Evolutionary conservation across 306 rosid species (phyloP), one percentile per base, ranked within the genome.

Genomic region (Rosa multiflora): DNA sequence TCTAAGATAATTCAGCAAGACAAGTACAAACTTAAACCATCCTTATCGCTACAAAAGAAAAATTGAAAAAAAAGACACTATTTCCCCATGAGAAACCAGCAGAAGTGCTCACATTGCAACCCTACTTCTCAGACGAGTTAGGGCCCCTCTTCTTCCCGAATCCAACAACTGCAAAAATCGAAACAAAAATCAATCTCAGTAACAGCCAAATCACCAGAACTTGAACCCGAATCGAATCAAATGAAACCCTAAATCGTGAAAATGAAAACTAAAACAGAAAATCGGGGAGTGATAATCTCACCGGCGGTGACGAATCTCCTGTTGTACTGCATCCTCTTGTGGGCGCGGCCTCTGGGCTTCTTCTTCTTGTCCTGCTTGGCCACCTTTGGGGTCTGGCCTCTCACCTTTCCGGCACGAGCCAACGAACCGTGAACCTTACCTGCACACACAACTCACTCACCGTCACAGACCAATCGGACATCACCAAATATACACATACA

Each of bases 331-430:
- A 89, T 83, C 40, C 92, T 84, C 86, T 89, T 89, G 86, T 89
- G 86, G 2, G 92, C 90, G 42, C 92, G 86, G 20, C 92, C 90
- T 53, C 92, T 83, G 74, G 90, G 89, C 78, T 87, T 83, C 85
- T 87, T 89, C 87, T 85, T 87, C 90, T 89, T 89, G 72, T 89
- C 92, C 43, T 86, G 90, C 84, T 89, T 89, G n/a, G 92, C 89
- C 20, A 89, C 90, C 85, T 89, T 89, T 1, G 90, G 92, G n/a
- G 90, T 89, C 79, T 89, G 92, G 43, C 90, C 92, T 46, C 92
- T 85, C 69, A 89, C 92, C 84, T 89, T 89, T 2, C 92, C 92
- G 39, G 92, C 92, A 83, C 90, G 92, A 35, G 92, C 92, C 82
- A 89, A 56, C 8, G 92, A 89, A 58, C 90, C 92, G 78, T 89